A percentile compares a stretch with the other conserved stretches of the same genome.
phyloP scores from a whole-genome alignment of 805 yeast species.

The Zygosaccharomyces siamensis region DNA sequence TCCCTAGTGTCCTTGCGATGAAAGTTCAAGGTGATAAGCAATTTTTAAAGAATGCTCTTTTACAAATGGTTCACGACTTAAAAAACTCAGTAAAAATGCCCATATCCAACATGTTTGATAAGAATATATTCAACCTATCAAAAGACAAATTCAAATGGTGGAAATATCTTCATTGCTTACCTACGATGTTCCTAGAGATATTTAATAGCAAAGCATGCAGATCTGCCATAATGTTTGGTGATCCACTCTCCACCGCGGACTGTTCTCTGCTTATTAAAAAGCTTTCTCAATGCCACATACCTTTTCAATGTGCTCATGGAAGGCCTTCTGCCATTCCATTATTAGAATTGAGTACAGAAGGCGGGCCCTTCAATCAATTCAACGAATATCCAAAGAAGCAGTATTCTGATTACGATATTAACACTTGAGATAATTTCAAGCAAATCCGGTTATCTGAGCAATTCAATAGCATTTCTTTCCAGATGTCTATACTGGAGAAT shows the following conservation, averaged over 20 bases:
- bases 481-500: constrained; percentile 10
- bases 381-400: neutral
- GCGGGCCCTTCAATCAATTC: neutral
- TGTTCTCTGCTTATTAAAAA: constrained; percentile 42
- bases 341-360: constrained; percentile 20
- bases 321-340: constrained; percentile 67
- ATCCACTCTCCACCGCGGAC: constrained; percentile 38
- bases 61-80: constrained; percentile 45
- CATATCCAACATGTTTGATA: constrained; percentile 1
- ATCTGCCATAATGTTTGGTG: constrained; percentile 69
- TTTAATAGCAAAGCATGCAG: constrained; percentile 63
- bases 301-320: constrained; percentile 85
- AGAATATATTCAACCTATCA: neutral
- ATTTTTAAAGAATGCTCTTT: constrained; percentile 37
- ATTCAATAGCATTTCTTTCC: constrained; percentile 4
- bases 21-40: constrained; percentile 31
- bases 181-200: constrained; percentile 45
- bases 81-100: constrained; percentile 26
- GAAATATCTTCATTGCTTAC: constrained; percentile 41
- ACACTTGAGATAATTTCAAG: neutral
- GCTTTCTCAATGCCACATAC: constrained; percentile 48
- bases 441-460: constrained; percentile 1
- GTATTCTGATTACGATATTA: constrained; percentile 7
- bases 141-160: constrained; percentile 35
- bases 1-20: constrained; percentile 42